These are phyloP conservation scores for Pichia thaimueangensis DNA, from an alignment of 805 yeast genomes.

Conservation along the genomic window DNA sequence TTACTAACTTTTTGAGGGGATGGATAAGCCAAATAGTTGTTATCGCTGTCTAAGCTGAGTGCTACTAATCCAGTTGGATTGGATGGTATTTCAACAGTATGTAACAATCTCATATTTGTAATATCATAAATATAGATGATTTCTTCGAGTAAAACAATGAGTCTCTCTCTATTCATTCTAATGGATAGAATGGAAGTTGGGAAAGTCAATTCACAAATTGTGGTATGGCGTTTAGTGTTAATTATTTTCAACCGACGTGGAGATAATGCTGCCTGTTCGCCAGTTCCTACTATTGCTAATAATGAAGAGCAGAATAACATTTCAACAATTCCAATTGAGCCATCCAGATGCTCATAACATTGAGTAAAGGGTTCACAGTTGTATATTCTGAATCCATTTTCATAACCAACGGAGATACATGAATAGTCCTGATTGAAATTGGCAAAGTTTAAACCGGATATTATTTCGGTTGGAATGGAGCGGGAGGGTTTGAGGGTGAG, in stretches of 20 bases:
- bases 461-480: conserved; percentile 2
- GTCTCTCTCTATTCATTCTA: conserved; percentile 73
- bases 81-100: conserved; percentile 60
- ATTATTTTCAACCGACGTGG: conserved; percentile 82
- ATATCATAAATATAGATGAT: conserved; percentile 88
- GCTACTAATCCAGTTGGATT: conserved; percentile 58
- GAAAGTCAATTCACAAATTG: conserved; percentile 85
- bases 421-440: conserved; percentile 84
- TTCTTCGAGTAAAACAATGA: conserved; percentile 76
- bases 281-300: conserved; percentile 77
- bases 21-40: conserved; percentile 62
- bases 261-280: conserved; percentile 64
- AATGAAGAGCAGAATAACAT: conserved; percentile 88
- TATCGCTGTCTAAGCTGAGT: conserved; percentile 46
- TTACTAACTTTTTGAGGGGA: conserved; percentile 56
- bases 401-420: conserved; percentile 73
- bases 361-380: conserved; percentile 86
- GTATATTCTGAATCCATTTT: conserved; percentile 64
- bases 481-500: background rate
- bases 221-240: conserved; percentile 64
- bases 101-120: conserved; percentile 77
- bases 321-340: conserved; percentile 68
- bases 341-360: conserved; percentile 47
- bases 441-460: conserved; percentile 31
- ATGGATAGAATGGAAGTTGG: conserved; percentile 74